These are phyloP conservation scores for Yarrowia hollandica DNA, from an alignment of 805 yeast genomes.

Conservation along the genomic window DNA sequence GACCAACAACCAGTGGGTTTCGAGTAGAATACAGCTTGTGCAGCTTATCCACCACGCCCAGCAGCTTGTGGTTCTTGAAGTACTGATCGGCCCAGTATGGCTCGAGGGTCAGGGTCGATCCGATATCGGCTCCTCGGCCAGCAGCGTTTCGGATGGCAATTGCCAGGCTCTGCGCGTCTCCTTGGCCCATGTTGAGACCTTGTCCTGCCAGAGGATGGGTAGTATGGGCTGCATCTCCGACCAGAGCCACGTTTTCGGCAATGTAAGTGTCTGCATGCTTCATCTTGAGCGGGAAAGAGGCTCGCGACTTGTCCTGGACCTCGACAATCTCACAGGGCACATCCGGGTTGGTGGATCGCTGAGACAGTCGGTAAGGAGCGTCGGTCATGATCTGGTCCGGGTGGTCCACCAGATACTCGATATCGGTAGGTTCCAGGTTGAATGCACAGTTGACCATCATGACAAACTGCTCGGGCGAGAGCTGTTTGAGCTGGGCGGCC, in stretches of 20 bases:
- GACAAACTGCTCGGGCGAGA: slow-evolving; percentile 63
- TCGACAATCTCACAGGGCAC: slow-evolving; percentile 67
- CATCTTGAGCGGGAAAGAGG: slow-evolving; percentile 82
- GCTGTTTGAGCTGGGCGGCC: slow-evolving; percentile 59
- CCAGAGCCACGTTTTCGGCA: slow-evolving; percentile 81
- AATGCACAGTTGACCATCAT: slow-evolving; percentile 82
- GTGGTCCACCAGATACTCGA: slow-evolving; percentile 62
- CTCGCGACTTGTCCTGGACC: slow-evolving; percentile 66
- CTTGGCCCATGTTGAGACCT: slow-evolving; percentile 96
- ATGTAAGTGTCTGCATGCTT: slow-evolving; percentile 90
- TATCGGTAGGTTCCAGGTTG: slow-evolving; percentile 73
- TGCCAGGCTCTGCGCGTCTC: slow-evolving; percentile 75
- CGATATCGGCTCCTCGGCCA: slow-evolving; percentile 83
- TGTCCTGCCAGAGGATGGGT: slow-evolving; percentile 98
- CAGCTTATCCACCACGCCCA: slow-evolving; percentile 89
- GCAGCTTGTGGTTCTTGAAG: slow-evolving; percentile 71
- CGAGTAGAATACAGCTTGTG: slow-evolving; percentile 83
- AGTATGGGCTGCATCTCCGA: slow-evolving; percentile 98
- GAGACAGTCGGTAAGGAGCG: slow-evolving; percentile 54
- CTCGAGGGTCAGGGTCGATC: slow-evolving; percentile 75
- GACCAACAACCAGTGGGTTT: slow-evolving; percentile 67
- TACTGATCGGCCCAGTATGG: slow-evolving; percentile 84
- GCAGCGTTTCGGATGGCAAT: slow-evolving; percentile 68
- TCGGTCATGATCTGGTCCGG: slow-evolving; percentile 52
- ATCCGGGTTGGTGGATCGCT: slow-evolving; percentile 61